Evolutionary conservation across 1,284 basidiomycete species (phyloP), one percentile per base, ranked within the genome.

Genomic region (Vanrija humicola): DNA sequence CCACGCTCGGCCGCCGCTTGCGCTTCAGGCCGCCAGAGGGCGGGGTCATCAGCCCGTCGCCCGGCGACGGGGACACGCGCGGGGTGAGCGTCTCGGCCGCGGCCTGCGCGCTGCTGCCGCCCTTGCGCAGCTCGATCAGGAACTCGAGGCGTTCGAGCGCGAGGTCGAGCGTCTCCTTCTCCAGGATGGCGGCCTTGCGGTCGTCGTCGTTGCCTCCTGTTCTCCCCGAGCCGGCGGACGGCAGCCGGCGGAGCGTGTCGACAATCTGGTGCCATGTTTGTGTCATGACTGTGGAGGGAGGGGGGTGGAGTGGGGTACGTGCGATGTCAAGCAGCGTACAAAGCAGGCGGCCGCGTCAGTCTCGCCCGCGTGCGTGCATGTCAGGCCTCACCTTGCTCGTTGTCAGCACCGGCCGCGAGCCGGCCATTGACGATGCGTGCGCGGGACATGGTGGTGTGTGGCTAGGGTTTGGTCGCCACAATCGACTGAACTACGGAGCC

Each of bases 231-330:
- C 58, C 46, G 6, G 61, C 52, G 5, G 65, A 46, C 5, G 70
- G 71, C 3, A 75, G 58, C 5, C 62, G 58, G 8, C 72, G 65
- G 16, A 75, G 51, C 12, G 67, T 73, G 58, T 75, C 72, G 39
- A 75, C 64, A 0, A 74, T 53, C 16, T 55, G 52, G 55, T 73
- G 72, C 72, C 72, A 75, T 34, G 69, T 56, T 44, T 69, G 64
- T 7, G 50, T 68, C 65, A 67, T 69, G 43, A 55, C 67, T 69
- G 48, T 29, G 19, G 43, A 23, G 12, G 16, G 19, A 23, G 16
- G 38, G 14, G 10, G 18, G 19, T 12, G 44, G 16, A 6, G 43
- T 12, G 16, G 29, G 48, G 38, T 48, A 23, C 5, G 29, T 18
- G 43, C 38, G 50, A 14, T n/a, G 28, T 8, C 23, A 40, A 43